Evolutionary conservation across 352 stramenopile genomes (phyloP).

Genomic region (Phytopythium delawarense): DNA sequence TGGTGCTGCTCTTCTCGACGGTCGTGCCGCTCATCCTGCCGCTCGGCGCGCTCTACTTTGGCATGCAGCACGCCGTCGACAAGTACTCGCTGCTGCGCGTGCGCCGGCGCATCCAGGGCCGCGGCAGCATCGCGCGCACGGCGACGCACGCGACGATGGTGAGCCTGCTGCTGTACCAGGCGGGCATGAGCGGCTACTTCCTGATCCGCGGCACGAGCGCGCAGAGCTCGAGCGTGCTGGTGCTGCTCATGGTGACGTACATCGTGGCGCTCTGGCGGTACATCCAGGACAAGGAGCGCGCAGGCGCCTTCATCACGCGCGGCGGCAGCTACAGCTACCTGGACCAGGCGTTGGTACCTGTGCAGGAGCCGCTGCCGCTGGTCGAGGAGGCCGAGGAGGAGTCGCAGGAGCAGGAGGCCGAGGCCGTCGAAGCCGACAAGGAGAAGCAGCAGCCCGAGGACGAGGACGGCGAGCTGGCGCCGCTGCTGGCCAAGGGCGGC

Average conservation of each 20-base stretch:
- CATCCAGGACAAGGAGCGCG: slow-evolving; percentile 81
- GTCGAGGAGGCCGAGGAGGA: not conserved
- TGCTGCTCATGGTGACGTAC: slow-evolving; percentile 81
- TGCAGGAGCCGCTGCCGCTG: slow-evolving; percentile 6
- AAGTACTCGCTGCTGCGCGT: slow-evolving; percentile 83
- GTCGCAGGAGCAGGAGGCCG: not conserved
- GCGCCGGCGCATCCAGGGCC: slow-evolving; percentile 78
- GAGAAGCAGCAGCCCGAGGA: slow-evolving; percentile 23
- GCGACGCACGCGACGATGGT: slow-evolving; percentile 78
- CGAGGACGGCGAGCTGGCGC: slow-evolving; percentile 19
- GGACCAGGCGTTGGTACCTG: slow-evolving; percentile 19
- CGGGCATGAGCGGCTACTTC: slow-evolving; percentile 82
- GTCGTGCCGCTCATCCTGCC: slow-evolving; percentile 83
- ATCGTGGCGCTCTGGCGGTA: slow-evolving; percentile 79
- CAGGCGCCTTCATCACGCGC: slow-evolving; percentile 39
- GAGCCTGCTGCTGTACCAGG: slow-evolving; percentile 76
- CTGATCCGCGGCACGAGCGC: slow-evolving; percentile 71
- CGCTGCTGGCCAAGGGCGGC: slow-evolving; percentile 3
- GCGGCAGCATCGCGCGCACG: slow-evolving; percentile 76
- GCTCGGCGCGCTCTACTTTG: slow-evolving; percentile 78
- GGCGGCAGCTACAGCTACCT: slow-evolving; percentile 34
- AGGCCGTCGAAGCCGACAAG: slow-evolving; percentile 8
- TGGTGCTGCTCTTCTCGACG: slow-evolving; percentile 84
- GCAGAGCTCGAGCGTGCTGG: slow-evolving; percentile 64
- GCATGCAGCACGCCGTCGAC: slow-evolving; percentile 80